A percentile compares a stretch with the other conserved stretches of the same genome.
These are phyloP conservation scores for Teunomyces kruisii DNA, from an alignment of 805 yeast genomes.

Conservation along the genomic window DNA sequence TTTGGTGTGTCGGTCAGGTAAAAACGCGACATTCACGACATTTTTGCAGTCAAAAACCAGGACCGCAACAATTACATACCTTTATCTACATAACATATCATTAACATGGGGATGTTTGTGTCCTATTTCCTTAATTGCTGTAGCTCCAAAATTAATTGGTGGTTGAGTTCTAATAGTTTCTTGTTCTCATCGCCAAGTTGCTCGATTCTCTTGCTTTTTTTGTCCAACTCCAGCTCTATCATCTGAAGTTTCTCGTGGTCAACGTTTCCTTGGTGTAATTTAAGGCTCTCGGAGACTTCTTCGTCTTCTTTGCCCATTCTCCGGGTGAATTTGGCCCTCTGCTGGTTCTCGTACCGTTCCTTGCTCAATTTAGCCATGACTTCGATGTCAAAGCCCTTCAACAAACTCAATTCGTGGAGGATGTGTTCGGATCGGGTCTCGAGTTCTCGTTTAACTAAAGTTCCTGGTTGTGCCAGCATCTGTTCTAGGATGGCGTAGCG, in stretches of 20 bases:
- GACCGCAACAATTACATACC: too few relatives aligned
- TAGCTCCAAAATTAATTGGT: slow-evolving; percentile 17
- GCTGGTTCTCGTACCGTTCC: slow-evolving; percentile 19
- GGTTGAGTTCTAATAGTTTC: slow-evolving; percentile 31
- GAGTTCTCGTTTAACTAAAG: background rate
- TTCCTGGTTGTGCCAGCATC: background rate
- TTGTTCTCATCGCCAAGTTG: slow-evolving; percentile 27
- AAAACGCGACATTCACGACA: slow-evolving; percentile 2
- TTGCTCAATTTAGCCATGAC: slow-evolving; percentile 19
- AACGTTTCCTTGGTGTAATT: slow-evolving; percentile 13
- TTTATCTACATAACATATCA: too few relatives aligned
- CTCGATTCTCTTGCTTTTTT: slow-evolving; percentile 20
- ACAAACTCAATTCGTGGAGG: slow-evolving; percentile 21
- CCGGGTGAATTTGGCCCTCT: slow-evolving; percentile 3
- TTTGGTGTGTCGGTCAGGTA: background rate
- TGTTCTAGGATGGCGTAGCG: slow-evolving; percentile 1
- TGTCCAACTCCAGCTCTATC: slow-evolving; percentile 22
- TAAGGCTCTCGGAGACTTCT: slow-evolving; percentile 6
- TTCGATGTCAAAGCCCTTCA: slow-evolving; percentile 23
- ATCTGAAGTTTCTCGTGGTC: slow-evolving; percentile 15
- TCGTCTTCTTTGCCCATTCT: slow-evolving; percentile 5
- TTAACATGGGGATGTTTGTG: background rate
- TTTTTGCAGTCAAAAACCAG: background rate
- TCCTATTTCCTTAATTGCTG: background rate
- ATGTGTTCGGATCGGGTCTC: slow-evolving; percentile 10